Evolutionary conservation across 768 basidiomycete species (phyloP).

Genomic region (Asterophora parasitica): DNA sequence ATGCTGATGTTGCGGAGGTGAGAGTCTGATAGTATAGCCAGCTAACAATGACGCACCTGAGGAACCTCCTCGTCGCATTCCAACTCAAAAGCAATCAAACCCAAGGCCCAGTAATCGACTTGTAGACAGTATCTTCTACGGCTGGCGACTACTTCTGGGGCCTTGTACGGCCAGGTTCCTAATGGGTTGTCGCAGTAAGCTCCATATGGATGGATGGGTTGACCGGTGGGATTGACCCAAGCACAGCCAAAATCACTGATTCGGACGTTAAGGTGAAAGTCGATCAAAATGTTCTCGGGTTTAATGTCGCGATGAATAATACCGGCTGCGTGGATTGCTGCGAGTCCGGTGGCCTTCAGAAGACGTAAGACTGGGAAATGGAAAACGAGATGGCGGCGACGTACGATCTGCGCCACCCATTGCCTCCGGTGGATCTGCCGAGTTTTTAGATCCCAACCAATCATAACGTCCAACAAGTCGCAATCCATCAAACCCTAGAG

Average conservation of each 20-base stretch:
- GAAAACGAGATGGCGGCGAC: slow-evolving; percentile 2
- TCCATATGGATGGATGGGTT: slow-evolving; percentile 10
- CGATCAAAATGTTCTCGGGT: slow-evolving; percentile 64
- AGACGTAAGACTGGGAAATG: not conserved
- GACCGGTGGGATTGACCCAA: slow-evolving; percentile 14
- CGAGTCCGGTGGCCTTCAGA: slow-evolving; percentile 34
- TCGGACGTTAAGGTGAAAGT: slow-evolving; percentile 32
- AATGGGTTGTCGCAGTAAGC: slow-evolving; percentile 21
- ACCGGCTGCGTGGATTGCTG: slow-evolving; percentile 49
- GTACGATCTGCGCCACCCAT: slow-evolving; percentile 39
- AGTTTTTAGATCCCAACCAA: slow-evolving; percentile 16
- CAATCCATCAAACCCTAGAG: slow-evolving; percentile 35
- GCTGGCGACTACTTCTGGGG: slow-evolving; percentile 35
- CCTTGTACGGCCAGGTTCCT: slow-evolving; percentile 35
- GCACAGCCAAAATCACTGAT: slow-evolving; percentile 40
- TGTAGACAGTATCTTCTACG: slow-evolving; percentile 24
- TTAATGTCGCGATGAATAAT: slow-evolving; percentile 70
- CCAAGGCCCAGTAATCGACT: slow-evolving; percentile 40
- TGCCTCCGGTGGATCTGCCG: slow-evolving; percentile 24
- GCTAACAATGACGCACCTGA: not conserved
- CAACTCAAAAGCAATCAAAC: slow-evolving; percentile 36
- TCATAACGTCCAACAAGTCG: slow-evolving; percentile 30
- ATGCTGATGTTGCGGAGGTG: slow-evolving; percentile 16
- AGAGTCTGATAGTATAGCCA: not conserved
- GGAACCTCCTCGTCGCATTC: slow-evolving; percentile 15